These are phyloP conservation scores for Emergomyces africanus DNA, from an alignment of 2,329 filamentous ascomycete species.

Conservation along the genomic window DNA sequence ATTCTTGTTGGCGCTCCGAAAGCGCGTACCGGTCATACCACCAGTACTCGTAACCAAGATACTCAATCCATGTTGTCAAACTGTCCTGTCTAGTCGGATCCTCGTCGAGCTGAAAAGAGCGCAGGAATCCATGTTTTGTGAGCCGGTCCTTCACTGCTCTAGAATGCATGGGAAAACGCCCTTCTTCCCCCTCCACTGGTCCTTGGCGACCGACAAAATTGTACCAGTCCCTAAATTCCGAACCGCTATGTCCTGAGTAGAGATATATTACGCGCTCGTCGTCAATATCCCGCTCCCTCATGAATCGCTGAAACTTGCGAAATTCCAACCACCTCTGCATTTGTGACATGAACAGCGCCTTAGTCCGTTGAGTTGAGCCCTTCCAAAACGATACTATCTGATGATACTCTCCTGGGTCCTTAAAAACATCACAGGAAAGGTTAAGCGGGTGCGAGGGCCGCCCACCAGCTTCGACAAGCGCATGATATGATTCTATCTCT, in stretches of 20 bases:
- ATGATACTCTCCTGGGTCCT: not conserved
- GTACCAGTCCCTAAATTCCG: not conserved
- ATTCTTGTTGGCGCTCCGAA: not conserved
- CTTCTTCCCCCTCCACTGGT: not conserved
- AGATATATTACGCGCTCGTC: not conserved
- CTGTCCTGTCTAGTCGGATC: not conserved
- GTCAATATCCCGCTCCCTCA: not conserved
- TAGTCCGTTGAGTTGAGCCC: not conserved
- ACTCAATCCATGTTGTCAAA: constrained; percentile 3
- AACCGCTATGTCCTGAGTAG: not conserved
- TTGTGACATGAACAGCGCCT: not conserved
- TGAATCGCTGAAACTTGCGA: not conserved
- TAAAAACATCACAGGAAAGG: not conserved
- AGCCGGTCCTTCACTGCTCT: constrained; percentile 1
- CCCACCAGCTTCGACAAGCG: constrained; percentile 2
- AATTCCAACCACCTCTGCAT: not conserved
- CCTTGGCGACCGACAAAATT: not conserved
- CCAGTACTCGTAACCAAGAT: constrained; percentile 2
- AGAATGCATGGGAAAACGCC: not conserved
- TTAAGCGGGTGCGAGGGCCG: not conserved
- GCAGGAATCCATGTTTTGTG: not conserved
- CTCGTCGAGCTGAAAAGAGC: not conserved
- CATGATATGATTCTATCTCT: not conserved
- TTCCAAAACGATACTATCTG: constrained; percentile 1
- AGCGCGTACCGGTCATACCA: not conserved